A percentile compares a stretch with the other conserved stretches of the same genome.
These are phyloP conservation scores for Metarhizium guizhouense DNA, from an alignment of 2,329 filamentous ascomycete genomes.

Conservation along the genomic window DNA sequence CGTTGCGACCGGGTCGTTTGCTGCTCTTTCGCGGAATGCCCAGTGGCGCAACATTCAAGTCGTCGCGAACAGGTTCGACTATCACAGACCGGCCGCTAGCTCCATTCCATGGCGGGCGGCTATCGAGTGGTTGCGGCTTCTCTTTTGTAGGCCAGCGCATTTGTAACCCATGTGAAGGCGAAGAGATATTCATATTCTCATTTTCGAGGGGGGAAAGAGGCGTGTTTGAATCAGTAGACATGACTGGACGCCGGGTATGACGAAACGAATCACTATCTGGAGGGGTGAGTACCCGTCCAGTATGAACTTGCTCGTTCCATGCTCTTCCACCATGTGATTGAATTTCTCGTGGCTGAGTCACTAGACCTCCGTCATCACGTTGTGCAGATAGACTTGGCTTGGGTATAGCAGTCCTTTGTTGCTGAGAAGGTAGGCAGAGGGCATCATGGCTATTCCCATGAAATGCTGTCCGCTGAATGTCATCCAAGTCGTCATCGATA, in stretches of 20 bases:
- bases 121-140: conserved; percentile 29
- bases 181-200: conserved; percentile 15
- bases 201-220: conserved; percentile 15
- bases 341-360: neutral
- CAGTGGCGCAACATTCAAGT: conserved; percentile 45
- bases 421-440: conserved; percentile 8
- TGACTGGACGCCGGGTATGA: neutral
- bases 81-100: conserved; percentile 59
- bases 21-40: conserved; percentile 43
- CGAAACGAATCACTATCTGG: neutral
- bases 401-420: conserved; percentile 4
- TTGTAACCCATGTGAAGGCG: conserved; percentile 23
- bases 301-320: conserved; percentile 3
- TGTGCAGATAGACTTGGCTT: neutral
- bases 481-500: conserved; percentile 36
- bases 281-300: neutral
- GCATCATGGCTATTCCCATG: conserved; percentile 8
- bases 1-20: conserved; percentile 26
- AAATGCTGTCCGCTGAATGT: conserved; percentile 21
- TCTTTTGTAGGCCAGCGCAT: conserved; percentile 24
- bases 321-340: neutral
- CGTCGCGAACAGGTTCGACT: conserved; percentile 56
- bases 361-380: neutral
- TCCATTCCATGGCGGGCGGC: conserved; percentile 59
- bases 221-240: neutral